Evolutionary conservation across 805 yeast genomes (phyloP), one percentile per base, ranked within the genome.

Genomic region (Kodamaea kakaduensis): DNA sequence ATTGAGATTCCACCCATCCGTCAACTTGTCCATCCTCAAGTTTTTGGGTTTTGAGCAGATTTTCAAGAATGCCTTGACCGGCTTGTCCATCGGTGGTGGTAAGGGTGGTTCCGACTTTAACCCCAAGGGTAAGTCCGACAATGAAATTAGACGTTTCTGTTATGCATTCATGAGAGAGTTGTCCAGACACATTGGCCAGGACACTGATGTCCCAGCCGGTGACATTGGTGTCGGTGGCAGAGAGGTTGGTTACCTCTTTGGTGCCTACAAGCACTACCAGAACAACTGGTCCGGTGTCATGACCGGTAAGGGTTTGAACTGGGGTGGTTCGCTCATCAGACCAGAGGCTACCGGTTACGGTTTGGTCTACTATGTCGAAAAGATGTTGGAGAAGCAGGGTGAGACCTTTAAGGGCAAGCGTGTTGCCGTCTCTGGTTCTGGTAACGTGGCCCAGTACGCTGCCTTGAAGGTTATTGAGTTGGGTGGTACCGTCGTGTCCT

Each of bases 341-440:
- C 96, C 97, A 49, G 98, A 90, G 78, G 98, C 98, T 48, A 90
- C 98, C 45, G 98, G 98, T 67, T 90, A 81, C 76, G 98, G 98
- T 71, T 72, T 85, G 42, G 90, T 90, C 47, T 90, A 90, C 81
- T 90, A 85, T 75, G 94, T 89, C 49, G 95, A 88, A 71, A 87
- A 90, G 73, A 90, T 90, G 96, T 86, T 90, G 65, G 93, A 86
- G 71, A 80, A 81, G 65, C 96, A 96, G 47, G 73, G 94, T 44
- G 96, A 88, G 73, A 65, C 88, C 40, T 84, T 93, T 71, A 67
- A 75, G 49, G 97, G 96, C 64, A 90, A 93, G 78, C 80, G 84
- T 62, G 97, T 93, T 52, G 89, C 96, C 56, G 80, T 90, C 59
- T 89, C 97, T 42, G 98, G 98, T 64, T 82, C 96, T 48, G 98